Conservation (phyloP, 176 grass and related monocot species). For the Carex pumila region DNA sequence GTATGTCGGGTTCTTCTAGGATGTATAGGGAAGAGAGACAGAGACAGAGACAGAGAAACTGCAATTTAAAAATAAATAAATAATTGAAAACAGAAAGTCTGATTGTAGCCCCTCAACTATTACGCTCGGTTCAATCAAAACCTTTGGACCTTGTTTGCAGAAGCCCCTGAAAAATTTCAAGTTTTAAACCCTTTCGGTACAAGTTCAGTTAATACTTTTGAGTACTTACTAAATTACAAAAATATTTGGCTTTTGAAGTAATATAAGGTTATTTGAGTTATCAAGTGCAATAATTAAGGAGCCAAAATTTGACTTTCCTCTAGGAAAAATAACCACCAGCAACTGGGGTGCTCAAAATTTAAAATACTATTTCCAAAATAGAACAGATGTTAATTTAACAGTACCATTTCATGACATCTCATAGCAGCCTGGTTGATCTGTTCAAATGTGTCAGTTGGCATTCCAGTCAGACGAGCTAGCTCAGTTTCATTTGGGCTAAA, state of each 20-base stretch:
- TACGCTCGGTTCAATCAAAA: background rate
- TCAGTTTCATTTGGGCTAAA: slow-evolving; percentile 99
- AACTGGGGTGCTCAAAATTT: background rate
- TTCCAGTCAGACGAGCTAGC: slow-evolving; percentile 64
- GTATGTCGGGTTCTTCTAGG: background rate
- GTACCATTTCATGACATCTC: slow-evolving; percentile 71
- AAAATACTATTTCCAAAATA: background rate
- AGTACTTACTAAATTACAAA: background rate
- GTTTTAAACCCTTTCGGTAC: background rate
- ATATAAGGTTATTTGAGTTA: background rate
- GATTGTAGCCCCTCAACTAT: background rate
- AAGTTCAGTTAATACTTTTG: background rate
- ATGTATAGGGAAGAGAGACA: background rate
- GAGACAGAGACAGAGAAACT: background rate
- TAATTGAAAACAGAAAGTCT: background rate
- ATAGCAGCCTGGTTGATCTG: slow-evolving; percentile 61
- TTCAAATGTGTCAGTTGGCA: slow-evolving; percentile 76
- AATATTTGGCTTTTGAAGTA: background rate
- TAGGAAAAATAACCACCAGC: background rate
- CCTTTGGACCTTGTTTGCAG: background rate
- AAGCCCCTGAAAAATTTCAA: background rate
- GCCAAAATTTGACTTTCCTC: background rate
- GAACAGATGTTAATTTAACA: background rate
- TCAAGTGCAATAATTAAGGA: background rate
- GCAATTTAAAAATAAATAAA: background rate